Evolutionary conservation across 225 moss, liverwort and hornwort genomes (phyloP).

Genomic region (Pseudoscleropodium purum): DNA sequence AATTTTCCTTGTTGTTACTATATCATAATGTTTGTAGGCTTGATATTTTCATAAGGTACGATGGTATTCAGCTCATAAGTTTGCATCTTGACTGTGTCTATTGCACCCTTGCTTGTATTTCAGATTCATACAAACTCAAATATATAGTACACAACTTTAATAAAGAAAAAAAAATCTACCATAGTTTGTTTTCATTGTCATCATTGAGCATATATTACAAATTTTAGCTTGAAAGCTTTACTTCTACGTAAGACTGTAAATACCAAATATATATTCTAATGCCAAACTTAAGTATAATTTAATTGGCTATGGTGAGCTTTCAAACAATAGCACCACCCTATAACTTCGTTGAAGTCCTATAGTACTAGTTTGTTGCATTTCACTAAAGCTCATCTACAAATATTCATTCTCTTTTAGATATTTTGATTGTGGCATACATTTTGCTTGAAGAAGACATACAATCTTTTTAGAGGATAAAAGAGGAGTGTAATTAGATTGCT

Average conservation of each 20-base stretch:
- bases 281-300: accelerated
- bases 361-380: neutral
- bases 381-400: accelerated
- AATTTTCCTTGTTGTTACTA: accelerated
- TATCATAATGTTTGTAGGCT: neutral
- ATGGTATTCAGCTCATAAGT: neutral
- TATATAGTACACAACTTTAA: neutral
- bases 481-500: neutral
- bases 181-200: neutral
- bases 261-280: neutral
- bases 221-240: neutral
- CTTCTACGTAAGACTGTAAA: accelerated
- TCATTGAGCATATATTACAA: neutral
- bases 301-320: neutral
- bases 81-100: neutral
- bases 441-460: accelerated
- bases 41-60: neutral
- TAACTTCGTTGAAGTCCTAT: accelerated
- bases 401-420: neutral
- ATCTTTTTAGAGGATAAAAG: accelerated
- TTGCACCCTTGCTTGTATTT: neutral
- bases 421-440: neutral
- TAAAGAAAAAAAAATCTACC: accelerated
- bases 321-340: accelerated
- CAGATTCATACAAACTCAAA: neutral